A percentile compares a stretch with the other conserved stretches of the same genome.
phyloP scores from a whole-genome alignment of 306 rosid genomes.

The Lathyrus aphaca region DNA sequence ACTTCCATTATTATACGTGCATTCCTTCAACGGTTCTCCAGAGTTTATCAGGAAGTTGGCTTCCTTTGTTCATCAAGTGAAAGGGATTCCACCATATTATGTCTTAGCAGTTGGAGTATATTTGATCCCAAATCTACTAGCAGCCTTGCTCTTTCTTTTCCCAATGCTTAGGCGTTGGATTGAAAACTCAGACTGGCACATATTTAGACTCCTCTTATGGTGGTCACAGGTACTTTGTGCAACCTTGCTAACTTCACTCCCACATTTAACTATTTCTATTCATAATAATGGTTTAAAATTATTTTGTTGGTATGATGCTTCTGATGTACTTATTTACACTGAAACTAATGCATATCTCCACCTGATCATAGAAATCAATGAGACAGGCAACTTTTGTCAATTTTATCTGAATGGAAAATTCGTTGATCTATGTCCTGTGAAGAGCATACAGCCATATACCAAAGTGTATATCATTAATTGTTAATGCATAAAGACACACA shows the following conservation, averaged over 20 bases:
- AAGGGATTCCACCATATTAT: constrained; percentile 77
- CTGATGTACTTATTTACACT: constrained; percentile 14
- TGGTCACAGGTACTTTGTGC: constrained; percentile 86
- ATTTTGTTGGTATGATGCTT: constrained; percentile 23
- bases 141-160: constrained; percentile 72
- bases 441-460: neutral
- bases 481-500: constrained; percentile 14
- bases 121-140: constrained; percentile 81
- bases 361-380: constrained; percentile 23
- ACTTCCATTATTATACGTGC: constrained; percentile 76
- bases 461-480: constrained; percentile 8
- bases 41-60: constrained; percentile 43
- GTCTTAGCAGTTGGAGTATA: constrained; percentile 75
- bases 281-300: constrained; percentile 4
- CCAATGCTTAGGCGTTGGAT: constrained; percentile 99
- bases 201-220: constrained; percentile 87
- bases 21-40: constrained; percentile 53
- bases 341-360: constrained; percentile 28
- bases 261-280: constrained; percentile 28
- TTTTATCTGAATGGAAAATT: constrained; percentile 15
- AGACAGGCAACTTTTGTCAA: constrained; percentile 3
- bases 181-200: constrained; percentile 97
- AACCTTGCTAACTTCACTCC: constrained; percentile 27
- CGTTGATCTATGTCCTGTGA: constrained; percentile 24
- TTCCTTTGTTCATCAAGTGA: constrained; percentile 53